A percentile compares a stretch with the other conserved stretches of the same genome.
Evolutionary conservation across 345 rosid species (phyloP).

Genomic region (Raphanus raphanistrum): DNA sequence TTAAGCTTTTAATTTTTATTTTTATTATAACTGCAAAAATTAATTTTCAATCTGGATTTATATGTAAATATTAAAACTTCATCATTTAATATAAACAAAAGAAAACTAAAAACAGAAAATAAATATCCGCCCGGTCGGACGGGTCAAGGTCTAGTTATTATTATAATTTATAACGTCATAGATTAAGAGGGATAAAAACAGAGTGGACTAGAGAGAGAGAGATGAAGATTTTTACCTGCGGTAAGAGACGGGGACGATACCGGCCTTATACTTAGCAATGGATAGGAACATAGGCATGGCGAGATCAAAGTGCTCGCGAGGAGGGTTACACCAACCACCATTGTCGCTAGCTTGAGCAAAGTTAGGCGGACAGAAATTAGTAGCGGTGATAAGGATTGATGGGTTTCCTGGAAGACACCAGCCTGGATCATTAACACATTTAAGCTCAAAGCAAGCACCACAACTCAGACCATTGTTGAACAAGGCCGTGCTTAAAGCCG

Average conservation of each 20-base stretch:
- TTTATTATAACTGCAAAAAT: too few species aligned
- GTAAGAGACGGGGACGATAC: constrained; percentile 68
- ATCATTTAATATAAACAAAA: too few species aligned
- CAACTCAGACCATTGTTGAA: constrained; percentile 71
- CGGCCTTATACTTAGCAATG: constrained; percentile 67
- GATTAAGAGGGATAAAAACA: background rate
- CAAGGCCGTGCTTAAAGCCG: constrained; percentile 71
- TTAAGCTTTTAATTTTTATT: too few species aligned
- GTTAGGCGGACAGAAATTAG: constrained; percentile 72
- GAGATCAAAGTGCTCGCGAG: constrained; percentile 68
- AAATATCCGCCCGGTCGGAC: too few species aligned
- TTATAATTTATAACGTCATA: too few species aligned
- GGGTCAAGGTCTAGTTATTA: too few species aligned
- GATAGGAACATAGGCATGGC: constrained; percentile 73
- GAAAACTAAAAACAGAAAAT: too few species aligned
- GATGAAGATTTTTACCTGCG: constrained; percentile 51
- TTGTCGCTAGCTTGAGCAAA: constrained; percentile 55
- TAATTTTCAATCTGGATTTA: too few species aligned
- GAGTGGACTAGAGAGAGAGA: background rate
- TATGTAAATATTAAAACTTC: too few species aligned
- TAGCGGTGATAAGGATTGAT: constrained; percentile 56
- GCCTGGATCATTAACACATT: constrained; percentile 49
- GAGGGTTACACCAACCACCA: constrained; percentile 87
- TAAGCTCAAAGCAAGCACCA: constrained; percentile 70
- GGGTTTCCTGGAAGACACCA: constrained; percentile 71